A percentile compares a stretch with the other conserved stretches of the same genome.
phyloP scores from a whole-genome alignment of 192 early-diverging fungal genomes.

The Coemansia sp. region DNA sequence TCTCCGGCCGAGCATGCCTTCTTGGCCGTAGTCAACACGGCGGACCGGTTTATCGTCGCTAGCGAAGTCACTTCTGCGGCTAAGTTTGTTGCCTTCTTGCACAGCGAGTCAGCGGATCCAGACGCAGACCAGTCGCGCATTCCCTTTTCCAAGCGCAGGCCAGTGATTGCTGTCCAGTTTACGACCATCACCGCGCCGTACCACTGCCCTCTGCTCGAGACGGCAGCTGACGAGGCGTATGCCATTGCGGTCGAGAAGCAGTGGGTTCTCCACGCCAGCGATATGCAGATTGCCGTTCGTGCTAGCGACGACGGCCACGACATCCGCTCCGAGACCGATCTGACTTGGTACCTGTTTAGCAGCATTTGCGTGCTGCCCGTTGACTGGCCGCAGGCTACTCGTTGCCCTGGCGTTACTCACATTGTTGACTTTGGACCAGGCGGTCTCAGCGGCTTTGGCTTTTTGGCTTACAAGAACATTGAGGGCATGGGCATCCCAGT shows the following conservation, averaged over 20 bases:
- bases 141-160: conserved; percentile 79
- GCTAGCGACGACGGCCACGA: conserved; percentile 85
- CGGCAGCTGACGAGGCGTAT: neutral
- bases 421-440: conserved; percentile 95
- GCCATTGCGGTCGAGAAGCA: conserved; percentile 16
- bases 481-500: conserved; percentile 82
- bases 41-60: conserved; percentile 25
- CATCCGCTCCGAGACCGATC: conserved; percentile 57
- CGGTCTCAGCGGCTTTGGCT: conserved; percentile 81
- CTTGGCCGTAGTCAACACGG: conserved; percentile 27
- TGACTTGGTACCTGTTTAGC: conserved; percentile 70
- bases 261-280: conserved; percentile 21
- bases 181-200: conserved; percentile 91
- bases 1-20: conserved; percentile 7
- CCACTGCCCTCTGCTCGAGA: conserved; percentile 35
- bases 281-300: conserved; percentile 64
- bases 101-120: conserved; percentile 8
- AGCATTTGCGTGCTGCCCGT: conserved; percentile 68
- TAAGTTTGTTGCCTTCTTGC: conserved; percentile 12
- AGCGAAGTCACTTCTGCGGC: conserved; percentile 5
- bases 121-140: conserved; percentile 67
- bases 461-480: conserved; percentile 82
- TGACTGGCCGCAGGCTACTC: conserved; percentile 65
- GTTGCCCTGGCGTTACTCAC: conserved; percentile 68
- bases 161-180: conserved; percentile 79